Percentiles rank a stretch among this genome's conserved stretches.
phyloP scores from a whole-genome alignment of 73 alveolate species.

The Paramecium octaurelia region DNA sequence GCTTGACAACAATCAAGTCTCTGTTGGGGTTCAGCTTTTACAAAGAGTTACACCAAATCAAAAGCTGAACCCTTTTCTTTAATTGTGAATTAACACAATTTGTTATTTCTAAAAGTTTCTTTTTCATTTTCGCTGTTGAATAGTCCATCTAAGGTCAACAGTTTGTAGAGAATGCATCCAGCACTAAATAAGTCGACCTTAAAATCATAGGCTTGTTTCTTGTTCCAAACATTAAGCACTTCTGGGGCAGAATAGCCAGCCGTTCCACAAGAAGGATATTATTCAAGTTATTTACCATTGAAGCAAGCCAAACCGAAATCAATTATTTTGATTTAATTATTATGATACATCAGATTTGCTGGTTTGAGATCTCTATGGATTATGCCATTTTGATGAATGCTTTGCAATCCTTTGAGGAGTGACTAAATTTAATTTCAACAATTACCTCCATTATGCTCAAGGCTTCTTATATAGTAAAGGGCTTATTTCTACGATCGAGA shows the following conservation, averaged over 20 bases:
- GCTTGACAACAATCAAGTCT: neutral
- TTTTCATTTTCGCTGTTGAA: neutral
- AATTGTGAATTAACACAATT: neutral
- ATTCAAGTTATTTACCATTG: conserved; percentile 8
- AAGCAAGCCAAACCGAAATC: conserved; percentile 73
- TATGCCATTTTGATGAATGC: conserved; percentile 72
- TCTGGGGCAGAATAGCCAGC: conserved; percentile 41
- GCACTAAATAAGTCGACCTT: neutral
- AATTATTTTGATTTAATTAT: conserved; percentile 75
- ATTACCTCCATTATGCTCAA: neutral
- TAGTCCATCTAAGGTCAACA: neutral
- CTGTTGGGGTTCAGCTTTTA: neutral
- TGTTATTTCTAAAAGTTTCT: neutral
- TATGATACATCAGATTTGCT: conserved; percentile 69
- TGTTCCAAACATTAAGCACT: neutral
- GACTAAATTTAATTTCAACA: conserved; percentile 18
- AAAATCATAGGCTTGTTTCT: neutral
- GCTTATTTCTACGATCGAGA: neutral
- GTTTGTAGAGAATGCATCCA: conserved; percentile 10
- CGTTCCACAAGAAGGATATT: conserved; percentile 46
- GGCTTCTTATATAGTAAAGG: neutral
- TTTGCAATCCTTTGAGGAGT: conserved; percentile 69
- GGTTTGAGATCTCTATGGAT: conserved; percentile 79
- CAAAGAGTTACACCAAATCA: neutral
- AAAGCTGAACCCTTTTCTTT: conserved; percentile 16